Evolutionary conservation across 2,329 filamentous ascomycete genomes (phyloP), one percentile per base, ranked within the genome.

Genomic region (Cryoendolithus antarcticus): DNA sequence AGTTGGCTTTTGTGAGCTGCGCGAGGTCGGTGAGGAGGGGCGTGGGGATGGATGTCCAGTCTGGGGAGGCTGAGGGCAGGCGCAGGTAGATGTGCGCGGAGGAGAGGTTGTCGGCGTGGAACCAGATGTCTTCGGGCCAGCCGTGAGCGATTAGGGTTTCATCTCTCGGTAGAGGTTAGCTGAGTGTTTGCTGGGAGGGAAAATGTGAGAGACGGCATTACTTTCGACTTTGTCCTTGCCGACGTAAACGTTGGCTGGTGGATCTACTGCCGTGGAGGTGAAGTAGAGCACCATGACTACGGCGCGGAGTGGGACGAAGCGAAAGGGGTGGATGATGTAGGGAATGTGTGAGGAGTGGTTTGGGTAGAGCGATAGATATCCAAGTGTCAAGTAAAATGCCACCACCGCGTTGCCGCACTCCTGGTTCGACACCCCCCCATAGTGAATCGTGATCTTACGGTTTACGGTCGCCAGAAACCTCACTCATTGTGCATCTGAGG

Each of bases 191-290:
- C 38, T 52, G 35, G 21, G 4, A 27, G 21, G 24, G 24, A 27
- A 27, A 10, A 15, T 15, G 27, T 15, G 38, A 32, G 50, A 19
- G 7, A n/a, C 12, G 80, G 57, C 71, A 27, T 27, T 27, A 95
- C 91, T 98, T 70, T 98, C 91, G 53, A 91, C 88, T 67, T 98
- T 98, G 70, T 98, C 91, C 64, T 96, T 98, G 62, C 91, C 91
- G 43, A 95, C 86, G 60, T 98, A 98, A 56, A 98, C 78, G 59
- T 81, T 88, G 32, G 86, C 89, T 27, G 86, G 60, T 2, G 91
- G 89, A 9, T 79, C 72, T 30, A 93, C 85, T 32, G 78, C 77
- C 45, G 75, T 89, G 19, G 89, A 96, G 1, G 79, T 91, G 62
- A 91, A 96, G 63, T 96, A 96, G 66, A 83, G 94, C 34, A 98